These are phyloP conservation scores for Lepraria neglecta DNA, from an alignment of 495 filamentous ascomycete genomes.

Conservation along the genomic window DNA sequence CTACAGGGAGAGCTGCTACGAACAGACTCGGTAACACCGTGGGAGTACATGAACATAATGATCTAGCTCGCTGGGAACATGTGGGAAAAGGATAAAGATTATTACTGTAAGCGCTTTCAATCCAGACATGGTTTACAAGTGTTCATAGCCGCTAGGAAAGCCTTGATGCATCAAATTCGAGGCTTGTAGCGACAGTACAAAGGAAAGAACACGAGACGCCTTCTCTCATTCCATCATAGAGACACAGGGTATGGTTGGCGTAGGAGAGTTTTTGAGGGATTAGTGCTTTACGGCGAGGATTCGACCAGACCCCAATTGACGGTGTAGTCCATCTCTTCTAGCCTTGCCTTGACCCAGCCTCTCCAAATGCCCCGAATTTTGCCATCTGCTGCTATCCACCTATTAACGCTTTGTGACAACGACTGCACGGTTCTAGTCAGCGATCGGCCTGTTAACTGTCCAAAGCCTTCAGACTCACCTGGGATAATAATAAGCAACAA, in stretches of 20 bases:
- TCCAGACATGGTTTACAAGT: conserved; percentile 6
- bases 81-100: background rate
- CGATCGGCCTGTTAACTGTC: background rate
- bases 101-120: conserved; percentile 1
- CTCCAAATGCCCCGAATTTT: background rate
- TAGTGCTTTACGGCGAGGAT: background rate
- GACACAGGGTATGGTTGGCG: background rate
- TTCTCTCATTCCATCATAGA: background rate
- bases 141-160: background rate
- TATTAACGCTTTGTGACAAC: background rate
- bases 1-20: no score
- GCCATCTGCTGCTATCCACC: background rate
- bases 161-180: background rate
- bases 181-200: background rate
- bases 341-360: background rate
- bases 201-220: background rate
- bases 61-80: no score
- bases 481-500: conserved; percentile 65
- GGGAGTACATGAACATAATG: no score
- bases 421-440: background rate
- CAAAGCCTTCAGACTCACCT: conserved; percentile 10
- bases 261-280: no score
- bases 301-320: background rate
- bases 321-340: background rate
- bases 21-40: no score